Evolutionary conservation across 2,329 filamentous ascomycete species (phyloP).

Genomic region (Trichophyton simii): DNA sequence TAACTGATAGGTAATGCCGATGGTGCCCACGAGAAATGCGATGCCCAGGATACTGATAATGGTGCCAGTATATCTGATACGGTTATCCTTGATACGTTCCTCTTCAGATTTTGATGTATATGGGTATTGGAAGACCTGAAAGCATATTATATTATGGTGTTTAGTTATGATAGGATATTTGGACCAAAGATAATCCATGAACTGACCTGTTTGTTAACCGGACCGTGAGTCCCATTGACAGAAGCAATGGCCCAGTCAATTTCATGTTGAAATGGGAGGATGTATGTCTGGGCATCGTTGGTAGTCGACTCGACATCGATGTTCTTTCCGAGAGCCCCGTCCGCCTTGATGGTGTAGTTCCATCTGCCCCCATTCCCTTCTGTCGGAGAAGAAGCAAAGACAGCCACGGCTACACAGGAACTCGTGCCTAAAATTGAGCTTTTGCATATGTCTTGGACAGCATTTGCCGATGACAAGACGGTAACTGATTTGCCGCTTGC

Average conservation of each 20-base stretch:
- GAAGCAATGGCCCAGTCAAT: constrained; percentile 61
- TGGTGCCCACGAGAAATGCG: constrained; percentile 64
- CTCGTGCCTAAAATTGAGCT: constrained; percentile 55
- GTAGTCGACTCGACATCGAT: constrained; percentile 32
- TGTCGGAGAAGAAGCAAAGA: constrained; percentile 61
- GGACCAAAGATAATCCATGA: no score
- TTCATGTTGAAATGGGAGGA: constrained; percentile 65
- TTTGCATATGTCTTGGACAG: constrained; percentile 51
- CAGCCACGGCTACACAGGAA: constrained; percentile 58
- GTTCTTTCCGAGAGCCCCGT: constrained; percentile 53
- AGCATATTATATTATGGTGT: background rate
- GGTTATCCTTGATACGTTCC: constrained; percentile 54
- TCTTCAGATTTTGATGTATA: constrained; percentile 61
- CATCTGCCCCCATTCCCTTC: constrained; percentile 56
- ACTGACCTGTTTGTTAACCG: background rate
- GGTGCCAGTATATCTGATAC: constrained; percentile 56
- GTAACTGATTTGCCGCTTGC: constrained; percentile 29
- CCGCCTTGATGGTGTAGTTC: constrained; percentile 77
- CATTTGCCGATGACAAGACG: constrained; percentile 42
- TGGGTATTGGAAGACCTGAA: constrained; percentile 47
- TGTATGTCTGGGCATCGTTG: constrained; percentile 67
- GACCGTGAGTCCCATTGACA: constrained; percentile 25
- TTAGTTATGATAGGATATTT: background rate
- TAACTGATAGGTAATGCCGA: constrained; percentile 75
- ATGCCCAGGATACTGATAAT: constrained; percentile 67